Base-by-base conservation (phyloP, 805 yeast species). In the Zygoascus tannicola region DNA sequence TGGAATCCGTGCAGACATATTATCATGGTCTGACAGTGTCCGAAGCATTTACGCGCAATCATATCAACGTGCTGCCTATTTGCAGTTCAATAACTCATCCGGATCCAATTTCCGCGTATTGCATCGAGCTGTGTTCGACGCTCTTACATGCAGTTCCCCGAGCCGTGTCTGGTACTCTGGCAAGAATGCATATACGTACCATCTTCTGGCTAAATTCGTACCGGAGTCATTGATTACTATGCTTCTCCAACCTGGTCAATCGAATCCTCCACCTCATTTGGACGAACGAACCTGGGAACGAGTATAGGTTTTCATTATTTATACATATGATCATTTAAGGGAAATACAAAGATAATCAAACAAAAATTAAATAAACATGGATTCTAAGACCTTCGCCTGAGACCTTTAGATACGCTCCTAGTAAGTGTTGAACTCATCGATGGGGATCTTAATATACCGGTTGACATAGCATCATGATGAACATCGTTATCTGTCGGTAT, bases 1-100 rank as follows among this genome's bases (percentile, higher is more conserved):
- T 35, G 53, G 54, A 4, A 56, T 64, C 39, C 65, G 66, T 4
- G 68, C 69, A 5, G 70, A 68, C 43, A 53, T 67, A 20, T 50
- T 66, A n/a, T 51, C 64, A 8, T 67, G 72, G 72, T 61, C 71
- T 1, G 69, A 66, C 21, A 51, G 53, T 18, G 52, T 63, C 35
- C 57, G 70, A 14, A 48, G 50, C 2, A 47, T 66, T 5, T 67
- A 67, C 43, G 68, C 65, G 1, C 50, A 52, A 12, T 55, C 62
- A 5, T 67, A 62, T 46, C 48, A 43, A 28, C 60, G 60, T 3
- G 53, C 63, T 15, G 54, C 64, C 4, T 50, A 53, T 39, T 49
- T 60, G 18, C 59, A 58, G 32, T 46, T 54, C 22, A 49, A 56
- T 32, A 51, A 58, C 20, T 45, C 64, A 4, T 45, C 53, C 4